Evolutionary conservation across 2,329 filamentous ascomycete species (phyloP).

Genomic region (Aspergillus jensenii): DNA sequence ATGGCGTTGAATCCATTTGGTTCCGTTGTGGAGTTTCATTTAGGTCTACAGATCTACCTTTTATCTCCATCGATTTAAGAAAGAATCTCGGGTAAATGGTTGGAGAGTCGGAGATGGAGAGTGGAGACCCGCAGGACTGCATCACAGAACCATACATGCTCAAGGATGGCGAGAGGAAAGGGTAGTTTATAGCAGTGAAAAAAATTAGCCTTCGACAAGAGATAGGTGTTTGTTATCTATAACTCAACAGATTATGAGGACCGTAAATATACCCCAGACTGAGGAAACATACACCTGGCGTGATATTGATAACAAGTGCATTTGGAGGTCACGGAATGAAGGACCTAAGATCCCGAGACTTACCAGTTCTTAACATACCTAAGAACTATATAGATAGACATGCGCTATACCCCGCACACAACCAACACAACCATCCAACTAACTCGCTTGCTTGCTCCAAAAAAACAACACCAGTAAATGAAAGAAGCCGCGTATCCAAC

Average conservation of each 20-base stretch:
- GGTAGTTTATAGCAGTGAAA: neutral
- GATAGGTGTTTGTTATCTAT: neutral
- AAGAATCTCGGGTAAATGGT: neutral
- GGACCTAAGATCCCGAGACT: neutral
- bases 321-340: neutral
- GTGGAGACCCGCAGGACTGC: neutral
- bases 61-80: neutral
- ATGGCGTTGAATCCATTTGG: neutral
- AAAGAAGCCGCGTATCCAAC: neutral
- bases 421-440: neutral
- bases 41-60: neutral
- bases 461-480: neutral
- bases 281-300: neutral
- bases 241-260: neutral
- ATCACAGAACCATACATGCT: neutral
- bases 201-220: neutral
- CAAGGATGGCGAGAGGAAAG: neutral
- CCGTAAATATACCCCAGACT: neutral
- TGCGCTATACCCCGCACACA: neutral
- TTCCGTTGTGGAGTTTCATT: neutral
- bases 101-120: neutral
- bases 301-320: neutral
- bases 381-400: neutral
- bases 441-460: slow-evolving; percentile 4
- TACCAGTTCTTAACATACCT: neutral